These are phyloP conservation scores for Penicillium concentricum DNA, from an alignment of 2,329 filamentous ascomycete genomes.

Conservation along the genomic window DNA sequence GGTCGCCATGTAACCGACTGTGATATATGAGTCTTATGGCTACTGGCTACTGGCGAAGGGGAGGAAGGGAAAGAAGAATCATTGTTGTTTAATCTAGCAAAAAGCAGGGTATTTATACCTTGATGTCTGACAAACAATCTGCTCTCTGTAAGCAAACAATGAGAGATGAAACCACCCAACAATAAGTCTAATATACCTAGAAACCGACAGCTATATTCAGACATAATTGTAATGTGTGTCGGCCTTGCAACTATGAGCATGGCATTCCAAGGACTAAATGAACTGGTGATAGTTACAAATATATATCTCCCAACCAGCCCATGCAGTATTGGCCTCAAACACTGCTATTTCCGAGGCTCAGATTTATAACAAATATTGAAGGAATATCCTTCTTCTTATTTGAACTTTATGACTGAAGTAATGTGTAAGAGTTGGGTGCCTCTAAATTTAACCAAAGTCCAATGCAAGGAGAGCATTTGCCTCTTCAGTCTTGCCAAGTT, in stretches of 20 bases:
- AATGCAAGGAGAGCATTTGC: not conserved
- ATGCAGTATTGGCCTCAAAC: not conserved
- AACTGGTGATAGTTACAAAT: too few relatives aligned
- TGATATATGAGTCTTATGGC: not conserved
- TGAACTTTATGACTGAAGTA: not conserved
- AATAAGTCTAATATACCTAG: not conserved
- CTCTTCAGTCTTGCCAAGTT: not conserved
- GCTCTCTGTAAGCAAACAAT: too few relatives aligned
- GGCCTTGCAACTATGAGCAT: not conserved
- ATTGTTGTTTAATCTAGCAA: too few relatives aligned
- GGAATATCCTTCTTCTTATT: not conserved
- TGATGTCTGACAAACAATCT: too few relatives aligned
- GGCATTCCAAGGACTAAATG: not conserved
- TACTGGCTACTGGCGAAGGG: too few relatives aligned
- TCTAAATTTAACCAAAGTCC: not conserved
- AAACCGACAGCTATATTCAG: too few relatives aligned
- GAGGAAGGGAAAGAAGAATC: too few relatives aligned
- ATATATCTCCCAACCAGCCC: not conserved
- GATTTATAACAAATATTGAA: not conserved
- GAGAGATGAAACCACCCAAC: too few relatives aligned
- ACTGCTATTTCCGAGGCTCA: too few relatives aligned
- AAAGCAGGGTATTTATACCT: too few relatives aligned
- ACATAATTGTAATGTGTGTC: too few relatives aligned
- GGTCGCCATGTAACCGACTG: not conserved
- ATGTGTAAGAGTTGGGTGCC: not conserved